Evolutionary conservation across 805 yeast species (phyloP).

Genomic region (Wickerhamiella vanderwaltii): DNA sequence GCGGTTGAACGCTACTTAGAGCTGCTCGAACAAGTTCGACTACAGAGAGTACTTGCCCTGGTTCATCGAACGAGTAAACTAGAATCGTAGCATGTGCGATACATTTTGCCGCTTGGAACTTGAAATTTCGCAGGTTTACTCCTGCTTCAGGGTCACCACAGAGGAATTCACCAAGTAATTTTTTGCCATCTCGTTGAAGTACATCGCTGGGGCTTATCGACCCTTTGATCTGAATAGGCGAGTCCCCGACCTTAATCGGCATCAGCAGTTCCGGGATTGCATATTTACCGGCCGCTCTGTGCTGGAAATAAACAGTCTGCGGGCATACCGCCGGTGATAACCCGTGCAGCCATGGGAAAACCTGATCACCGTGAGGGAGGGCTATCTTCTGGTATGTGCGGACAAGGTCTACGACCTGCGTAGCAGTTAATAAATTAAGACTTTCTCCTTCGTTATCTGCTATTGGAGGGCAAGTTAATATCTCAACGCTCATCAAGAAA

Average conservation of each 20-base stretch:
- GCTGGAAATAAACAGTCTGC: constrained; percentile 27
- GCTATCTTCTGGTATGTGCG: constrained; percentile 17
- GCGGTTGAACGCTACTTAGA: constrained; percentile 17
- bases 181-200: constrained; percentile 1
- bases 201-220: constrained; percentile 11
- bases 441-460: neutral
- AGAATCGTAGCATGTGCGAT: constrained; percentile 63
- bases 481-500: constrained; percentile 10
- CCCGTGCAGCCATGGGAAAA: constrained; percentile 92
- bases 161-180: constrained; percentile 40
- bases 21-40: constrained; percentile 11
- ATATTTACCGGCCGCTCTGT: constrained; percentile 13
- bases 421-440: neutral
- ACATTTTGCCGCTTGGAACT: constrained; percentile 71
- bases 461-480: constrained; percentile 1
- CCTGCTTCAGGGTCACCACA: constrained; percentile 60
- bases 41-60: constrained; percentile 11
- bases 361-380: constrained; percentile 49
- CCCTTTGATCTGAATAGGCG: constrained; percentile 5
- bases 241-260: constrained; percentile 21
- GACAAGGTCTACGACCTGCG: constrained; percentile 4
- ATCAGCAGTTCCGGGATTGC: constrained; percentile 22
- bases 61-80: constrained; percentile 49
- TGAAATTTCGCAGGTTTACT: constrained; percentile 70
- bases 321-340: constrained; percentile 45